A percentile compares a stretch with the other conserved stretches of the same genome.
phyloP scores from a whole-genome alignment of 2,329 filamentous ascomycete species.

The Cadophora sp. region DNA sequence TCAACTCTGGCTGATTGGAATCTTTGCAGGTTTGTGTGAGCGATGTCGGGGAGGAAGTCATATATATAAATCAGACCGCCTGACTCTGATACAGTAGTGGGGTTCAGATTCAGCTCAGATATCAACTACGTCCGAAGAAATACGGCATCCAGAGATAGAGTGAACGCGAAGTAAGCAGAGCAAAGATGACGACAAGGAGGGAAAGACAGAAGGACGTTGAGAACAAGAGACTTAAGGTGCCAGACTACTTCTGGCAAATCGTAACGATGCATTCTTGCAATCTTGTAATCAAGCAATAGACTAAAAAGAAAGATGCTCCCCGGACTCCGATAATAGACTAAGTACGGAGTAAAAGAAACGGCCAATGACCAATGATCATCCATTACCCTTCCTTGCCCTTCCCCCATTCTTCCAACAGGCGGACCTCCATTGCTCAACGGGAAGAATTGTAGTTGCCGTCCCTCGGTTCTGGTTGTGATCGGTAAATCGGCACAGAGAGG shows the following conservation, averaged over 20 bases:
- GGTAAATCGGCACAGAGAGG: conserved; percentile 20
- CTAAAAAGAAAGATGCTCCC: not conserved
- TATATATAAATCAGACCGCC: not conserved
- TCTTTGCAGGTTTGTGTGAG: not conserved
- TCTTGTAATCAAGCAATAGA: conserved; percentile 15
- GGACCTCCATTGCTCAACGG: not conserved
- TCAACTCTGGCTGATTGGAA: not conserved
- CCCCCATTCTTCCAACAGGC: conserved; percentile 9
- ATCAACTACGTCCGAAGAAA: not conserved
- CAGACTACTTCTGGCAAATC: not conserved
- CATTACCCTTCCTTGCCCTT: not conserved
- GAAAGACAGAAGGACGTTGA: not conserved
- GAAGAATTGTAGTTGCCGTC: conserved; percentile 20
- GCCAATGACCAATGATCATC: not conserved
- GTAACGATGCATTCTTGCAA: not conserved
- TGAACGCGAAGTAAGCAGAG: not conserved
- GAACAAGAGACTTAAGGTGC: not conserved
- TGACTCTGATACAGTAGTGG: conserved; percentile 10
- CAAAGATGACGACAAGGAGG: not conserved
- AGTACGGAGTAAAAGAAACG: not conserved
- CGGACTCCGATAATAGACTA: not conserved
- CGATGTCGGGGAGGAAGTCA: conserved; percentile 1
- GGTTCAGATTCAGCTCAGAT: not conserved
- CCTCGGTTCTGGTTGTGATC: conserved; percentile 2
- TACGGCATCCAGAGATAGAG: not conserved